phyloP scores from a whole-genome alignment of 2,329 filamentous ascomycete genomes.

The Paramyrothecium roridum region DNA sequence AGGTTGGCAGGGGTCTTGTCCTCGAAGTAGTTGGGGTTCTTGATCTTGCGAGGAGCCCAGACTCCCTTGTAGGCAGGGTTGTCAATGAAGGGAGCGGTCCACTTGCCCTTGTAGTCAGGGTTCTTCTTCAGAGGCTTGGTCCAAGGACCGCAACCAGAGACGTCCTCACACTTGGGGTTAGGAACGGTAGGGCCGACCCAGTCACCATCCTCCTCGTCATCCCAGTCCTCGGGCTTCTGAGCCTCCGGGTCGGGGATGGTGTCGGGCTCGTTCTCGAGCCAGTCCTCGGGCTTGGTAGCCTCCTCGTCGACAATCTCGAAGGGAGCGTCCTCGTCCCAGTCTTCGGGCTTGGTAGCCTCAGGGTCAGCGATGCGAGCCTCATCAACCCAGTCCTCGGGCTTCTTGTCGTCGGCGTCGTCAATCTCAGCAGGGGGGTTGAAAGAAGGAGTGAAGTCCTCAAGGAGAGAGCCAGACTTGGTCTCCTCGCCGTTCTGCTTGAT shows the following conservation, averaged over 20 bases:
- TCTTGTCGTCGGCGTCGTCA: conserved; percentile 87
- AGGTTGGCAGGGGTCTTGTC: conserved; percentile 96
- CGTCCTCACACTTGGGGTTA: conserved; percentile 95
- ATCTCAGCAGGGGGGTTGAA: conserved; percentile 96
- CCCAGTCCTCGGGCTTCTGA: conserved; percentile 98
- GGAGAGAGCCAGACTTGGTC: conserved; percentile 83
- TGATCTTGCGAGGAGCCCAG: conserved; percentile 93
- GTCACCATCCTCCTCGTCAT: conserved; percentile 98
- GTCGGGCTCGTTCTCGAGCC: conserved; percentile 85
- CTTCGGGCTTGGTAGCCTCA: conserved; percentile 91
- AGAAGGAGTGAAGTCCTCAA: conserved; percentile 89
- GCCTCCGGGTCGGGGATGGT: conserved; percentile 89
- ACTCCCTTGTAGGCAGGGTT: conserved; percentile 97
- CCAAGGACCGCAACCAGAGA: conserved; percentile 92
- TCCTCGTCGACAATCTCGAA: conserved; percentile 95
- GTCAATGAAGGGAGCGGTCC: conserved; percentile 87
- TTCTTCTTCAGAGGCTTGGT: conserved; percentile 89
- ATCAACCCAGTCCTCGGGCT: conserved; percentile 96
- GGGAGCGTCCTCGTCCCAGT: conserved; percentile 98
- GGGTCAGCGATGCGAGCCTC: conserved; percentile 88
- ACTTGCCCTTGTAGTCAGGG: conserved; percentile 98
- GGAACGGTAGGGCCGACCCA: conserved; percentile 86
- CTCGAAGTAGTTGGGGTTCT: conserved; percentile 95
- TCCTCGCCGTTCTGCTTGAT: conserved; percentile 89
- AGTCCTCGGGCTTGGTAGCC: conserved; percentile 88